Conservation (phyloP, 176 grass and related monocot species). For the Raddia guianensis region DNA sequence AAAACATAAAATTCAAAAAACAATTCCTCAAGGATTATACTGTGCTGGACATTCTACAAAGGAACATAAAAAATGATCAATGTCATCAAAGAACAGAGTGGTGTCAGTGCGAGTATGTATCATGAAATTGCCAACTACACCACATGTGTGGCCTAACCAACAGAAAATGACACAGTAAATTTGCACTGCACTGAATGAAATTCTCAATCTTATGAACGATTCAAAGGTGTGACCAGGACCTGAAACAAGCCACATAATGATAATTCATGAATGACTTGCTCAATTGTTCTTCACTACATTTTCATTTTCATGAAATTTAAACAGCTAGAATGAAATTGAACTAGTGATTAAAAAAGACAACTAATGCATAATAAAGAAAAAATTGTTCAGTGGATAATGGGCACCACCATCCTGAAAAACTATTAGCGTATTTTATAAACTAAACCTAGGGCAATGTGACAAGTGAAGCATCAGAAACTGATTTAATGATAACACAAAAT, state of each 20-base stretch:
- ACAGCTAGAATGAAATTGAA: constrained; percentile 18
- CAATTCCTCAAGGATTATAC: neutral
- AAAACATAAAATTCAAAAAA: neutral
- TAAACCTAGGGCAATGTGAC: neutral
- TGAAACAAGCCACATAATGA: neutral
- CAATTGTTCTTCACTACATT: constrained; percentile 2
- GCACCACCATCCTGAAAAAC: neutral
- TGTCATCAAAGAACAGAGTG: neutral
- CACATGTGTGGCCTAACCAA: neutral
- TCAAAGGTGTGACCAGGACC: neutral
- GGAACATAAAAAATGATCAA: neutral
- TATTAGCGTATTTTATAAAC: neutral
- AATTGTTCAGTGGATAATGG: neutral
- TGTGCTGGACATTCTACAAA: neutral
- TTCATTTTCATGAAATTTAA: neutral
- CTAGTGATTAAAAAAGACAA: neutral
- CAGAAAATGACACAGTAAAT: neutral
- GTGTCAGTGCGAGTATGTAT: constrained; percentile 1
- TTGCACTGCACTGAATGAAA: neutral
- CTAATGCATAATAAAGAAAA: neutral
- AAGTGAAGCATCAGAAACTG: neutral
- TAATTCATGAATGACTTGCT: constrained; percentile 11
- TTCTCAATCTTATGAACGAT: neutral
- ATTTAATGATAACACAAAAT: constrained; percentile 3
- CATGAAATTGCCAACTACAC: constrained; percentile 7